Conservation (phyloP, 148 eudicot species). For the Rheum nobile region DNA sequence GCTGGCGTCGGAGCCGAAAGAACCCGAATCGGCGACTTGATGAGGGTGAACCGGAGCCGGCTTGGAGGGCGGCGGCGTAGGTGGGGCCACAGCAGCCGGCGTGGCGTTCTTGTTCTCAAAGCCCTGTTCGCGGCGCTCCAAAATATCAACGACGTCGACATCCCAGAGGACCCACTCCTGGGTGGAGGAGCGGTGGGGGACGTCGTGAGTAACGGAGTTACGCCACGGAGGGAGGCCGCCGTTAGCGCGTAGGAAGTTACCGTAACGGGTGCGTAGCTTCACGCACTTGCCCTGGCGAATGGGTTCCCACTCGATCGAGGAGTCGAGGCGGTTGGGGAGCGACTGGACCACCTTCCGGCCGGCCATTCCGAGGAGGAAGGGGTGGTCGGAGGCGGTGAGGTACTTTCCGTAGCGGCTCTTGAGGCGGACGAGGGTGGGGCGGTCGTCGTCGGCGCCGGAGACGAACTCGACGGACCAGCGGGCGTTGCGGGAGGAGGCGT, state of each 20-base stretch:
- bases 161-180: slow-evolving; percentile 66
- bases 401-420: slow-evolving; percentile 45
- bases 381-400: slow-evolving; percentile 43
- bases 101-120: neutral
- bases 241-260: slow-evolving; percentile 55
- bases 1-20: slow-evolving; percentile 23
- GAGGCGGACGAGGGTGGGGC: slow-evolving; percentile 15
- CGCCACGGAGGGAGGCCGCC: slow-evolving; percentile 74
- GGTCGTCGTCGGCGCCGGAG: neutral
- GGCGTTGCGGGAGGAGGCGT: slow-evolving; percentile 31
- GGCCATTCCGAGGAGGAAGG: slow-evolving; percentile 44
- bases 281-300: slow-evolving; percentile 30
- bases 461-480: slow-evolving; percentile 40
- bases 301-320: slow-evolving; percentile 54
- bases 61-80: neutral
- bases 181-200: slow-evolving; percentile 55
- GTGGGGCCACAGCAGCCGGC: neutral
- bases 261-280: slow-evolving; percentile 33
- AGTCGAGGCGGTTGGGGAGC: slow-evolving; percentile 22
- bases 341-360: slow-evolving; percentile 43
- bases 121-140: neutral
- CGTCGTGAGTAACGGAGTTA: slow-evolving; percentile 61
- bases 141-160: slow-evolving; percentile 48
- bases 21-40: slow-evolving; percentile 16
- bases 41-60: slow-evolving; percentile 4